Evolutionary conservation across 164 flowering plant species (phyloP), one percentile per base, ranked within the genome.

Genomic region (Dillenia suffruticosa): DNA sequence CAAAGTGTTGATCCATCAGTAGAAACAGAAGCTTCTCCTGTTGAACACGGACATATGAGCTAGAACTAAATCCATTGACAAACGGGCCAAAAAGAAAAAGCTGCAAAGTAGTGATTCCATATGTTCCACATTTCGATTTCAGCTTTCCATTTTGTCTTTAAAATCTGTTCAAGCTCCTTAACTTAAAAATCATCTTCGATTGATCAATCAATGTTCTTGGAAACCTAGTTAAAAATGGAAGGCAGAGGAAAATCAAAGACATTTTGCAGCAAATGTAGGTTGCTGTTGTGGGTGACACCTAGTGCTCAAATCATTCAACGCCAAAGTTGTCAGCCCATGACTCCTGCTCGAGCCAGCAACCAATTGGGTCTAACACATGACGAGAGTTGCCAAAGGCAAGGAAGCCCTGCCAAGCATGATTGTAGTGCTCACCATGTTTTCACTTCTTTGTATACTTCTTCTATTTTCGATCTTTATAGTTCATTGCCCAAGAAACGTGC

Each of bases 401-500:
- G 40, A 15, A 11, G 45, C 8, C 9, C 55, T 10, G 17, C 45
- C 5, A 16, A 22, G 3, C 22, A 22, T 48, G n/a, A 5, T 1
- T 44, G 15, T 56, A 12, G 43, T 12, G 45, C 49, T 48, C 19
- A 12, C 7, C 58, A 26, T 12, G 5, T 32, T 19, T 24, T 48
- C 51, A 51, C 47, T 59, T 44, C 56, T 24, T 19, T 17, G 51
- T 16, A 16, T 52, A 16, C 16, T 47, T 8, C 22, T 47, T 10
- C 62, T 56, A 5, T 55, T 46, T 53, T 1, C 43, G 5, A 56
- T 32, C 43, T 61, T 66, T 9, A 45, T 62, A 8, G 66, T 49
- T 9, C 60, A 67, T 40, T 81, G 84, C 12, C 40, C 40, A 74
- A 63, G 68, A 87, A 73, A 71, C 72, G 81, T 65, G 93, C 93